Conservation (phyloP, 208 protist genomes). For the Trypanosoma brucei region DNA sequence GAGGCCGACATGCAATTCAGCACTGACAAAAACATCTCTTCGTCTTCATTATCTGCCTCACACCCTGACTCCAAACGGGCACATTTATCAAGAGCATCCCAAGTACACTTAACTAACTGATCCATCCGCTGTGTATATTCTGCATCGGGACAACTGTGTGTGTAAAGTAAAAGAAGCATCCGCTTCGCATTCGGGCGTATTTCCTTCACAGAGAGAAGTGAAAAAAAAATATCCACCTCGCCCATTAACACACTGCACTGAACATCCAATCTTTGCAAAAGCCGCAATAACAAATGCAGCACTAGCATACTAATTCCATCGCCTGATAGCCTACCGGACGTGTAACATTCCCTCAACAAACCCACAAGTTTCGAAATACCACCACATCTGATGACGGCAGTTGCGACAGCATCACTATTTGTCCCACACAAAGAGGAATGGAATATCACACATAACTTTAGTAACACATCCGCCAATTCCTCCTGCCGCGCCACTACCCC, state of each 20-base stretch:
- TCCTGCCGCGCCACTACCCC: not conserved
- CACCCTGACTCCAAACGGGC: slow-evolving; percentile 10
- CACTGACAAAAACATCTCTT: slow-evolving; percentile 28
- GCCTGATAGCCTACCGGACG: not conserved
- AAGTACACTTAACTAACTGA: slow-evolving; percentile 23
- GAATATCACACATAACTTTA: not conserved
- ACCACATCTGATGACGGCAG: not conserved
- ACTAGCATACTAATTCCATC: slow-evolving; percentile 15
- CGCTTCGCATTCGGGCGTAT: slow-evolving; percentile 22
- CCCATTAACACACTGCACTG: slow-evolving; percentile 14
- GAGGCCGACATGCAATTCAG: slow-evolving; percentile 31
- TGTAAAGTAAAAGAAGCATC: slow-evolving; percentile 29
- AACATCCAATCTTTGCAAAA: slow-evolving; percentile 14
- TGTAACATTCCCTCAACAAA: not conserved
- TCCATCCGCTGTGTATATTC: slow-evolving; percentile 27
- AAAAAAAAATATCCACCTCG: slow-evolving; percentile 18
- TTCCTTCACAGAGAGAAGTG: slow-evolving; percentile 17
- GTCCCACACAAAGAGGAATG: not conserved
- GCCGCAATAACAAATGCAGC: slow-evolving; percentile 18
- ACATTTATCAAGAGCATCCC: slow-evolving; percentile 31
- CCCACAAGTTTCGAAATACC: not conserved
- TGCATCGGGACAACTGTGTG: slow-evolving; percentile 14
- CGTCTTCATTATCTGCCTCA: slow-evolving; percentile 12
- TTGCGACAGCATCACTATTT: not conserved
- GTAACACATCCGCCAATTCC: not conserved